Base-by-base conservation (phyloP, 164 flowering plant species). In the Tetrastigma voinierianum region DNA sequence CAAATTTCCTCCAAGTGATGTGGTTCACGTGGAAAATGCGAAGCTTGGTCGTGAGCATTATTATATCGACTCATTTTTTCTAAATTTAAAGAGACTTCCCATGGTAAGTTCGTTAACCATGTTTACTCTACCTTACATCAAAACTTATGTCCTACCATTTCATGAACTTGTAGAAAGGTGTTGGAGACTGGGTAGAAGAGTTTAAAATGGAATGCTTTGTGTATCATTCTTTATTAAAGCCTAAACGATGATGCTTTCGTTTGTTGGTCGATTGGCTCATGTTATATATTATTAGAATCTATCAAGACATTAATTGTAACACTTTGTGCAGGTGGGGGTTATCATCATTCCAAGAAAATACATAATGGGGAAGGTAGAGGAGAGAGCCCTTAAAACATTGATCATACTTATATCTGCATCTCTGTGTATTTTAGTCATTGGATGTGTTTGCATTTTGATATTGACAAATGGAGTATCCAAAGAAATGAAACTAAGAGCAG, bases 401-500 rank as follows among this genome's bases (percentile, higher is more conserved):
- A 77, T 91, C 17, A 88, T 90, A 72, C 75, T 95, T 70, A 90
- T 95, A 67, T 90, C 97, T 46, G 99, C 96, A 64, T 95, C 99
- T 20, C 62, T n/a, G n/a, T n/a, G n/a, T n/a, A 92, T 90, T 61
- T 80, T 95, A 23, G 70, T 84, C 47, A 78, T 88, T 67, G 99
- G 99, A 51, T 95, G 98, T 67, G 66, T 92, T 64, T 95, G 93
- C 82, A 89, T 92, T 65, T 77, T 95, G 69, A 83, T 95, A 62
- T 72, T 95, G 73, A 95, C 98, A 40, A 90, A 88, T 67, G 98
- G 98, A 56, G 97, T 95, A 12, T 95, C 98, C 17, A 95, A 95
- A 80, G 98, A 95, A 77, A 95, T 95, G 98, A 92, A 89, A 66
- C 84, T 95, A 51, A 84, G 98, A 77, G 98, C 98, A 69, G 94